Evolutionary conservation across 179 eudicot species (phyloP).

Genomic region (Corrigiola litoralis): DNA sequence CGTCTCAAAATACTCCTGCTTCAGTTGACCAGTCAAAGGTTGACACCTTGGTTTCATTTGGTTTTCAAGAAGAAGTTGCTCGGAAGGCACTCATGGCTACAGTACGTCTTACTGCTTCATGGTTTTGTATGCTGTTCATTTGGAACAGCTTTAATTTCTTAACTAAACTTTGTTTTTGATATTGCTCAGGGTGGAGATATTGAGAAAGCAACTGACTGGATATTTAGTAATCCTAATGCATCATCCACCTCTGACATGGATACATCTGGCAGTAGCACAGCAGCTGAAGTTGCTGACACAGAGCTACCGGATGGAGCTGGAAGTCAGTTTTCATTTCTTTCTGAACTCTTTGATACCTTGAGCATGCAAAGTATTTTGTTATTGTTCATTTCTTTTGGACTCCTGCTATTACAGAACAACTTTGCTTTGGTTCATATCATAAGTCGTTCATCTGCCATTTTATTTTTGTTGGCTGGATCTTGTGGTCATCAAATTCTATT

Average conservation of each 20-base stretch:
- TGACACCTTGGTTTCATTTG: conserved; percentile 72
- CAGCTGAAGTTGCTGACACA: conserved; percentile 33
- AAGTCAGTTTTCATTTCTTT: conserved; percentile 52
- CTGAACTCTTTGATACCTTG: not conserved
- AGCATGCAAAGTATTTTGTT: no score
- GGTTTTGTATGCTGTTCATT: not conserved
- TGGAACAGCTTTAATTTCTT: not conserved
- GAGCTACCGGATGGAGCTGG: conserved; percentile 88
- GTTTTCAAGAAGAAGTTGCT: conserved; percentile 78
- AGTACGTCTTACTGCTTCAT: conserved; percentile 36
- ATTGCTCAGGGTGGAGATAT: conserved; percentile 78
- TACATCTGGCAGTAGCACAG: conserved; percentile 48
- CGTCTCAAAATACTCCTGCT: conserved; percentile 34
- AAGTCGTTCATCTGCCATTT: not conserved
- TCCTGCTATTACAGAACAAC: no score
- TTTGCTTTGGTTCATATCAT: no score
- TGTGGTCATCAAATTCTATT: not conserved
- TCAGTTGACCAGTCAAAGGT: conserved; percentile 65
- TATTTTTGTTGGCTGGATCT: not conserved
- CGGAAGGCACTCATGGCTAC: conserved; percentile 66
- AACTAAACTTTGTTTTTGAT: not conserved
- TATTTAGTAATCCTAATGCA: conserved; percentile 60
- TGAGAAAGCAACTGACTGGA: conserved; percentile 97
- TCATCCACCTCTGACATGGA: conserved; percentile 56
- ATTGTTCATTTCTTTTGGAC: no score